Base-by-base conservation (phyloP, 2,329 filamentous ascomycete genomes). In the Trichoderma afroharzianum region DNA sequence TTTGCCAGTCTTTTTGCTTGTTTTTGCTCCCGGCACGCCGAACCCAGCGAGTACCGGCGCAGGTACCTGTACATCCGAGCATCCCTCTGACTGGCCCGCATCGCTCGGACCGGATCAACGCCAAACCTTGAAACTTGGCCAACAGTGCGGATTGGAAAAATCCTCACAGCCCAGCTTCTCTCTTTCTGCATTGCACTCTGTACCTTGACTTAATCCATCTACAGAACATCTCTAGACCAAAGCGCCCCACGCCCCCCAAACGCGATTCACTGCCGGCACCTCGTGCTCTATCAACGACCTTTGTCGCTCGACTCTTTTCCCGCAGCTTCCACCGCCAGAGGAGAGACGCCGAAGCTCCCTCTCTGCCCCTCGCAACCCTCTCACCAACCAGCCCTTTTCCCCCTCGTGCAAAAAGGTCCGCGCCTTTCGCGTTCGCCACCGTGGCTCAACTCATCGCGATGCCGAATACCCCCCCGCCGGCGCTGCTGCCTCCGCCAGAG, bases 401-500 rank as follows among this genome's bases (percentile, higher is more conserved):
- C 71, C 73, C 74, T 75, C 77, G 75, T 72, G 74, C 73, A 73
- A 76, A 73, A 77, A 53, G 76, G 71, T 53, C 72, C 73, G 74
- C 70, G 72, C 75, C 77, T 75, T 73, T 76, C 72, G 71, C 73
- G 76, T 77, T 75, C 76, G 78, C 79, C 76, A 78, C 75, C 74
- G 76, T 79, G 75, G 77, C 78, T 75, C 76, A 80, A 78, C 74
- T 76, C 77, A 77, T 80, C 77, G 76, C 78, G 55, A 85, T 85
- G 84, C 80, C 83, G 73, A 83, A 83, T 77, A 85, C 85, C 75
- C 83, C 85, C 73, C 82, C 83, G 55, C 81, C 84, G 59, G 80
- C 81, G 72, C 81, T 89, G 73, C 82, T 85, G 57, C 86, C 88
- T 53, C 88, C 88, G 63, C 87, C 87, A 64, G 88, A 90, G 77